Base-by-base conservation (phyloP, 495 filamentous ascomycete species). In the Aspergillus wentii region DNA sequence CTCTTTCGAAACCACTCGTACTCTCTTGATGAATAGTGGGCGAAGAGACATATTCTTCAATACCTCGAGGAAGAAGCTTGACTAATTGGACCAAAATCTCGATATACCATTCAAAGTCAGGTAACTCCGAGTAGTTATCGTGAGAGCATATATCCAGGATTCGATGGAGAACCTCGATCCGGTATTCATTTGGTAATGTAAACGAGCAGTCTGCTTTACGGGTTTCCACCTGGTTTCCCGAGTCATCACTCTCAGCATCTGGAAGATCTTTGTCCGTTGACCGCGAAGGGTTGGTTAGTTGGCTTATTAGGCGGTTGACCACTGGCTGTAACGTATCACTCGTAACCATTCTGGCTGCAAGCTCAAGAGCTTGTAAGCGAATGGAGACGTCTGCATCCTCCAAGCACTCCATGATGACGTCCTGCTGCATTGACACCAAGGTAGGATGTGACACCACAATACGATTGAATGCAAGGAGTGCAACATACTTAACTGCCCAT, bases 341-440 rank as follows among this genome's bases (percentile, higher is more conserved):
- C 49, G 78, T 87, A 43, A 95, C 88, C 86, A 97, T 96, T 19
- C 84, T 86, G 16, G 89, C 83, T 4, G 86, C 86, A 17, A 98
- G 73, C 48, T 97, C 90, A 8, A 98, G 72, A 6, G 94, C 89
- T 48, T 94, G 85, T 44, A 94, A 78, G 36, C 92, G 82, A 44
- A 98, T 97, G n/a, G 91, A 91, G 28, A 98, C 88, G 56, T 98
- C 92, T 4, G 83, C 65, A 62, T 95, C 94, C 45, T 98, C 94
- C 48, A 98, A 85, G 48, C 92, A 98, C 41, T 90, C 80, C 54
- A 96, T 75, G 35, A 98, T 95, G 32, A 97, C 90, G 55, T 95
- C 88, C 62, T 94, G 87, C 50, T 98, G 92, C 56, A 86, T 70
- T 2, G 85, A 80, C 22, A 98, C 90, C 28, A 98, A 74, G 50